Percentiles rank a stretch among this genome's conserved stretches.
phyloP scores from a whole-genome alignment of 2,329 filamentous ascomycete species.

The Diaporthe ampelina region DNA sequence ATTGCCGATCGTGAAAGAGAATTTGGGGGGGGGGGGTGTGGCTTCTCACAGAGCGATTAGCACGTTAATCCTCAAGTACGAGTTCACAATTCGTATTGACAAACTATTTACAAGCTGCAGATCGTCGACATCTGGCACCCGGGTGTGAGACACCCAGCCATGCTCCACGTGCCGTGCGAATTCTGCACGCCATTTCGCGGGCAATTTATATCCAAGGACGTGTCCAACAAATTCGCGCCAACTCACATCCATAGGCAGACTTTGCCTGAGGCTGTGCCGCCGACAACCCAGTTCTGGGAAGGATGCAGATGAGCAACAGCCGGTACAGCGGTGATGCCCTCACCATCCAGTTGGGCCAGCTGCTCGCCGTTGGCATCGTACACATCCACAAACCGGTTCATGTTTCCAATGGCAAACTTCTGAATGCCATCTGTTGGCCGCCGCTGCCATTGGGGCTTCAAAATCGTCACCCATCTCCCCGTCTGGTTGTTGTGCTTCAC shows the following conservation, averaged over 20 bases:
- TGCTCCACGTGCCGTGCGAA: too few relatives aligned
- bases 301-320: conserved; percentile 94
- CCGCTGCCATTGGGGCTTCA: conserved; percentile 89
- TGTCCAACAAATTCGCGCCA: neutral
- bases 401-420: conserved; percentile 94
- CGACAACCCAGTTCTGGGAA: conserved; percentile 90
- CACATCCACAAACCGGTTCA: conserved; percentile 97
- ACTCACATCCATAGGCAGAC: conserved; percentile 88
- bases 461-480: conserved; percentile 89
- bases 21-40: neutral
- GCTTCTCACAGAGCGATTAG: neutral
- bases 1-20: too few relatives aligned
- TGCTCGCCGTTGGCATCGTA: conserved; percentile 88
- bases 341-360: conserved; percentile 87
- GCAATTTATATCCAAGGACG: too few relatives aligned
- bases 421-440: conserved; percentile 83
- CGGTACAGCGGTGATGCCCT: conserved; percentile 94
- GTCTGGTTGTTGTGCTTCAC: conserved; percentile 96
- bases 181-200: too few relatives aligned
- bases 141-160: too few relatives aligned
- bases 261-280: conserved; percentile 92
- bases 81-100: neutral
- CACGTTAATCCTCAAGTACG: too few relatives aligned
- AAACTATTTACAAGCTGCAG: neutral
- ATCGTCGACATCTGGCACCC: neutral